A percentile compares a stretch with the other conserved stretches of the same genome.
Conservation (phyloP, 768 basidiomycete species). For the Lactifluus volemus region DNA sequence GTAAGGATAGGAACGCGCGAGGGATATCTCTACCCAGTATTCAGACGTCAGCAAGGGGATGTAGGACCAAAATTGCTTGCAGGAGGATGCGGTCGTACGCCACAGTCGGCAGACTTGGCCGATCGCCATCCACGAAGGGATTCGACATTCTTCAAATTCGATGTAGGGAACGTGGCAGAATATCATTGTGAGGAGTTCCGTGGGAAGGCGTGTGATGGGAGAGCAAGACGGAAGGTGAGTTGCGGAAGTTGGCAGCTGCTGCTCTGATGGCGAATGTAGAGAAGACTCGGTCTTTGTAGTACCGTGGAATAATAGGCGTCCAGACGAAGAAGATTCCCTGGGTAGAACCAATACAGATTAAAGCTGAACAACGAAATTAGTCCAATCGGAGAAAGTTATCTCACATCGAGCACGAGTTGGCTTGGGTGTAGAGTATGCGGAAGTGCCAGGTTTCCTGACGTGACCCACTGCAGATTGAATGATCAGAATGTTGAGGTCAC, state of each 20-base stretch:
- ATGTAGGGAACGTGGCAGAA: constrained; percentile 7
- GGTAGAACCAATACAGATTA: background rate
- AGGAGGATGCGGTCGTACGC: background rate
- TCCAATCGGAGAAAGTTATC: background rate
- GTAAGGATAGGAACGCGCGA: background rate
- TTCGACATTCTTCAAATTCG: constrained; percentile 3
- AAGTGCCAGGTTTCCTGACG: too few species aligned
- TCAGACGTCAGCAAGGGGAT: background rate
- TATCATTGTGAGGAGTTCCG: constrained; percentile 5
- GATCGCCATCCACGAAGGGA: background rate
- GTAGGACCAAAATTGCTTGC: constrained; percentile 6
- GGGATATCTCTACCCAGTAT: background rate
- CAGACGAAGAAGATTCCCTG: background rate
- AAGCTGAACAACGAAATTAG: background rate
- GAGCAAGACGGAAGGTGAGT: background rate
- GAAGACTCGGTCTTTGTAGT: background rate
- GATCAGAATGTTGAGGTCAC: too few species aligned
- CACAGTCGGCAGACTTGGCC: background rate
- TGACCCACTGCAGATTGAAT: too few species aligned
- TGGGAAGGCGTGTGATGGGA: constrained; percentile 1
- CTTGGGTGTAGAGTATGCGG: too few species aligned
- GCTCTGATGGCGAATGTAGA: background rate
- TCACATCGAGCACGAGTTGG: background rate
- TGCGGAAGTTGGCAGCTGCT: background rate
- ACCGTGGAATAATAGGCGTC: background rate